A percentile compares a stretch with the other conserved stretches of the same genome.
phyloP scores from a whole-genome alignment of 805 yeast genomes.

The Nakazawaea ishiwadae region DNA sequence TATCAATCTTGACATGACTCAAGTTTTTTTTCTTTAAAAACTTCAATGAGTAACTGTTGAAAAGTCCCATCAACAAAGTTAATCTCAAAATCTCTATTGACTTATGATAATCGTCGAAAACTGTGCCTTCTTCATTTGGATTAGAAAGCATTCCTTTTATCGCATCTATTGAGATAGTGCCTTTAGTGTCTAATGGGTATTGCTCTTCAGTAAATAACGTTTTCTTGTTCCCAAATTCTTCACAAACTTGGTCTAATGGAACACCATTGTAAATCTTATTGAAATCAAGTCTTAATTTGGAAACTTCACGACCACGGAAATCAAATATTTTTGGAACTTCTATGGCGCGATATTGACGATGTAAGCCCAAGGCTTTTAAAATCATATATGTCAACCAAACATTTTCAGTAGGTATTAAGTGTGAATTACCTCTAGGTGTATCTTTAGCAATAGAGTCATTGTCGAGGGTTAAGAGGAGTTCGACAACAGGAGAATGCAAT shows the following conservation, averaged over 20 bases:
- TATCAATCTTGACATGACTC: neutral
- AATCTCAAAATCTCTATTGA: conserved; percentile 2
- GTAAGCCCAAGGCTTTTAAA: conserved; percentile 1
- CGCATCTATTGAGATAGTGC: conserved; percentile 5
- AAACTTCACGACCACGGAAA: conserved; percentile 2
- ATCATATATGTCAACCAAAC: conserved; percentile 1
- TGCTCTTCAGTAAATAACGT: neutral
- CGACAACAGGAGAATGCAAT: conserved; percentile 1
- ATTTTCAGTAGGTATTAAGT: conserved; percentile 1
- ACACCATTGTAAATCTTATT: conserved; percentile 5
- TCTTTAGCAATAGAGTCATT: neutral
- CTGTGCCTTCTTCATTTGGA: neutral
- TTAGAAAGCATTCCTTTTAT: conserved; percentile 7
- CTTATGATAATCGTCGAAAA: conserved; percentile 10
- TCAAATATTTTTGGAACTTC: conserved; percentile 6
- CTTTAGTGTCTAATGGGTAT: neutral
- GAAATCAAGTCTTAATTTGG: conserved; percentile 11
- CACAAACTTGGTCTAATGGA: conserved; percentile 6
- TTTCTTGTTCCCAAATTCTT: neutral
- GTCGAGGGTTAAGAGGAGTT: neutral
- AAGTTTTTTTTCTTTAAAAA: conserved; percentile 1
- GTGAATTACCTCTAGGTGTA: neutral
- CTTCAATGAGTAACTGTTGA: conserved; percentile 5
- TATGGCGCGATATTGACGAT: neutral
- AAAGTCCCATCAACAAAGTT: conserved; percentile 4